Conservation (phyloP, 495 filamentous ascomycete species). For the Aspergillus affinis region DNA sequence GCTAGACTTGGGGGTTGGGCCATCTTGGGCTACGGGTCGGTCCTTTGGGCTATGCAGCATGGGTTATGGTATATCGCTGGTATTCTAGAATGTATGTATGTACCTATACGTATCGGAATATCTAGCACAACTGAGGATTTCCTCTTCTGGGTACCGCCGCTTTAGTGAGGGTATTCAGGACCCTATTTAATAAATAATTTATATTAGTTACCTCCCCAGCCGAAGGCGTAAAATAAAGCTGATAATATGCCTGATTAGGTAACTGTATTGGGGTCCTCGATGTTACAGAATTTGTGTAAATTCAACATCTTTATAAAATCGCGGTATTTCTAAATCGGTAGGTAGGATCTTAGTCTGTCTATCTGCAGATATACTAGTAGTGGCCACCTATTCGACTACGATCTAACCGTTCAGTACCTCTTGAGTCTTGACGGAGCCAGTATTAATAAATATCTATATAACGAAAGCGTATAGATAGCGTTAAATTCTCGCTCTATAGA, state of each 20-base stretch:
- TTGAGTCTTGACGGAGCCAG: constrained; percentile 3
- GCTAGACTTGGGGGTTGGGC: not conserved
- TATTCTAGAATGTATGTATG: not conserved
- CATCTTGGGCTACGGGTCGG: too few species aligned
- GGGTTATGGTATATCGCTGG: not conserved
- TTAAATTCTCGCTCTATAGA: not conserved
- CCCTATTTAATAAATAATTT: too few species aligned
- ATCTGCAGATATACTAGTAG: not conserved
- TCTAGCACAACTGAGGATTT: too few species aligned
- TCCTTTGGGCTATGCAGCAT: not conserved
- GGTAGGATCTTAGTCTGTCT: not conserved
- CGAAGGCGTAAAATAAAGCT: too few species aligned
- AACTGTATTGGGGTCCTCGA: too few species aligned
- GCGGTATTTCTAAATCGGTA: not conserved
- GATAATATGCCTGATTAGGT: too few species aligned
- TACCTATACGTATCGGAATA: too few species aligned
- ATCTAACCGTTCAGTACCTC: not conserved
- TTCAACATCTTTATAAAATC: not conserved
- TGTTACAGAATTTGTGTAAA: too few species aligned
- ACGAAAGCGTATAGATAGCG: not conserved
- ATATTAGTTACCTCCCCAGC: too few species aligned
- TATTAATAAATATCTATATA: too few species aligned
- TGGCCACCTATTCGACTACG: not conserved
- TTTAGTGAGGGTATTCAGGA: too few species aligned
- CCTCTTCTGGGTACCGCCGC: too few species aligned